These are phyloP conservation scores for Choanephora cucurbitarum DNA, from an alignment of 371 early-diverging fungal species.

Conservation along the genomic window DNA sequence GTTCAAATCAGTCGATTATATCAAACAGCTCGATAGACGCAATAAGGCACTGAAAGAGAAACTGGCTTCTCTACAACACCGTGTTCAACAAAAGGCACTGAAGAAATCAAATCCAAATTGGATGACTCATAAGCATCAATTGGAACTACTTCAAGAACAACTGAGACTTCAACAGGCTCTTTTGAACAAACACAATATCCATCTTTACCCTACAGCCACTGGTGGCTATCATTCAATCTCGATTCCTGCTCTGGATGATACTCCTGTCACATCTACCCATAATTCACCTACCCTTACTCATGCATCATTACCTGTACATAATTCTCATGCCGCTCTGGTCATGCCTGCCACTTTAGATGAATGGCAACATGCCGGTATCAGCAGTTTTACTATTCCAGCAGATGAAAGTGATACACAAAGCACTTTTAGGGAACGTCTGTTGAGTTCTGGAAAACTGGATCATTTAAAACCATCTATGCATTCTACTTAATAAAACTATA, in stretches of 20 bases:
- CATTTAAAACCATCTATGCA: slow-evolving; percentile 20
- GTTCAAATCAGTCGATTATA: slow-evolving; percentile 49
- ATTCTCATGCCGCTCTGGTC: slow-evolving; percentile 8
- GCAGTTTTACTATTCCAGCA: slow-evolving; percentile 21
- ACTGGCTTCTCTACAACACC: slow-evolving; percentile 9
- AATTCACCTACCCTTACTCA: slow-evolving; percentile 17
- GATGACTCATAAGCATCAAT: slow-evolving; percentile 33
- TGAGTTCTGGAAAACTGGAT: slow-evolving; percentile 30
- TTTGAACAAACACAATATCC: slow-evolving; percentile 30
- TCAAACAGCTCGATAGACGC: slow-evolving; percentile 38
- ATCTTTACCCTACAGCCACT: slow-evolving; percentile 12
- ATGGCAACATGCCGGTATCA: slow-evolving; percentile 8
- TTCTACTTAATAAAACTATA: no score
- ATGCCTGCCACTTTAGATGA: slow-evolving; percentile 15
- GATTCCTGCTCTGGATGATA: slow-evolving; percentile 25
- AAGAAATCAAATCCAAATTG: slow-evolving; percentile 16
- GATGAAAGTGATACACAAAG: slow-evolving; percentile 10
- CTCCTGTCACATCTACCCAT: slow-evolving; percentile 7
- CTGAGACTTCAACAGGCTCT: slow-evolving; percentile 37
- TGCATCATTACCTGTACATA: slow-evolving; percentile 18
- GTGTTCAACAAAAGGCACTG: slow-evolving; percentile 10
- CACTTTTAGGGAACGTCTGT: slow-evolving; percentile 30
- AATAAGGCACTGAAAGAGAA: slow-evolving; percentile 29
- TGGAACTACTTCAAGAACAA: slow-evolving; percentile 42
- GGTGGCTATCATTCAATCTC: slow-evolving; percentile 27